phyloP scores from a whole-genome alignment of 2,329 filamentous ascomycete genomes.

The Sporothrix phasma region DNA sequence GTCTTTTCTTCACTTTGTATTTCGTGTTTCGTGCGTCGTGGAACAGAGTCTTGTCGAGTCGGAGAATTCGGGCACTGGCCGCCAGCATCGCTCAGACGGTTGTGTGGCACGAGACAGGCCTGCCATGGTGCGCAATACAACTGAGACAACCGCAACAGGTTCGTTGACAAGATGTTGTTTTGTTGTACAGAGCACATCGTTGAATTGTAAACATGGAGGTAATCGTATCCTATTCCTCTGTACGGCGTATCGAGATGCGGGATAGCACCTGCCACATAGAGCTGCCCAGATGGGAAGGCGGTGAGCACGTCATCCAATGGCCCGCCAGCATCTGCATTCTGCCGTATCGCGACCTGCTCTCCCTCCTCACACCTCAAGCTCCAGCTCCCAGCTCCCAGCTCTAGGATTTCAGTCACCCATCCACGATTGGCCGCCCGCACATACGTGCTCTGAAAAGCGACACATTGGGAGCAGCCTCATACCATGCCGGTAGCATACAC shows the following conservation, averaged over 20 bases:
- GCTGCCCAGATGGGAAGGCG: conserved; percentile 13
- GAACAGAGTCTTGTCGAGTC: too few species aligned
- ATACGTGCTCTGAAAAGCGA: not conserved
- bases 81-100: not conserved
- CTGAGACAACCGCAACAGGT: not conserved
- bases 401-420: not conserved
- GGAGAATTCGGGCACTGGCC: not conserved
- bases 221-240: too few species aligned
- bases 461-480: not conserved
- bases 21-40: not conserved
- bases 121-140: not conserved
- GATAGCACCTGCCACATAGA: not conserved
- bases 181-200: not conserved
- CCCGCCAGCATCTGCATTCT: conserved; percentile 8
- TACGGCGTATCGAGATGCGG: too few species aligned
- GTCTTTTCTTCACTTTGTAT: too few species aligned
- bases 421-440: not conserved
- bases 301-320: not conserved
- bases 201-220: too few species aligned
- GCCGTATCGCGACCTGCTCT: conserved; percentile 7
- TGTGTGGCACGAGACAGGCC: not conserved
- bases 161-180: not conserved
- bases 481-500: not conserved
- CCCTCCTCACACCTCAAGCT: not conserved
- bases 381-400: not conserved